These are phyloP conservation scores for Solanum lignicaule DNA, from an alignment of 257 asterid species.

Conservation along the genomic window DNA sequence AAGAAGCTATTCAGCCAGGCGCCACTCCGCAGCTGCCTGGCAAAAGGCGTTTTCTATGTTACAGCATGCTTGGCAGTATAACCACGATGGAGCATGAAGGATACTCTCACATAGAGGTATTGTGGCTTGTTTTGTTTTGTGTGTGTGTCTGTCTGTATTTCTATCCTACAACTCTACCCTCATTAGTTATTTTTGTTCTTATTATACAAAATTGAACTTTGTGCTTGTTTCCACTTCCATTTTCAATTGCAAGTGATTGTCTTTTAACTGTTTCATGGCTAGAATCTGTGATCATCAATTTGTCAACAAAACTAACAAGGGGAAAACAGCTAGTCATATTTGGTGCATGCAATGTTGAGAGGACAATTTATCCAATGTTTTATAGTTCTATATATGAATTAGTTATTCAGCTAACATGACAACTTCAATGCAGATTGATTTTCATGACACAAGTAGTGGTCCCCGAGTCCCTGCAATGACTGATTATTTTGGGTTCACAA, in stretches of 20 bases:
- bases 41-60: slow-evolving; percentile 82
- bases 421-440: slow-evolving; percentile 66
- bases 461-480: slow-evolving; percentile 97
- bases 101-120: slow-evolving; percentile 92
- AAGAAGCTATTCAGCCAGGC: slow-evolving; percentile 90
- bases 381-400: neutral
- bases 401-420: slow-evolving; percentile 6
- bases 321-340: neutral
- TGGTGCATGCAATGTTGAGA: neutral
- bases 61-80: slow-evolving; percentile 89
- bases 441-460: slow-evolving; percentile 92
- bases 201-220: neutral
- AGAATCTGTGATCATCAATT: neutral
- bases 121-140: neutral
- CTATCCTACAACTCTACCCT: neutral
- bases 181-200: neutral
- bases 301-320: neutral
- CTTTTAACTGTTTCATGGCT: neutral
- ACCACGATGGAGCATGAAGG: slow-evolving; percentile 89
- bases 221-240: neutral
- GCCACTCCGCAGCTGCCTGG: slow-evolving; percentile 80
- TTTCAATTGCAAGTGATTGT: neutral
- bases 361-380: neutral
- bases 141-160: neutral
- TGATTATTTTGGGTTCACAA: slow-evolving; percentile 92